Evolutionary conservation across 441 rosid species (phyloP).

Genomic region (Jatropha podagrica): DNA sequence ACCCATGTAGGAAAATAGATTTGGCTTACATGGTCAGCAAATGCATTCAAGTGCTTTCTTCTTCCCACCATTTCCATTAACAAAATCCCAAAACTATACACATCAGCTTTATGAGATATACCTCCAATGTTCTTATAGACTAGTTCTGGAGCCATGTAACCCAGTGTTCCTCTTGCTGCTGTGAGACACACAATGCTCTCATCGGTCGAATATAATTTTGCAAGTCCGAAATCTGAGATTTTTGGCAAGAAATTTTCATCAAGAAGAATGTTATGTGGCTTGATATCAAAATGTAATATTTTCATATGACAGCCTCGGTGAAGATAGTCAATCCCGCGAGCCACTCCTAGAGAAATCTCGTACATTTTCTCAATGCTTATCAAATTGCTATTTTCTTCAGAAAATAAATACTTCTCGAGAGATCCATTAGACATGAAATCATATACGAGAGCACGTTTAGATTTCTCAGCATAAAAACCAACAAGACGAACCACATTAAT

Average conservation of each 20-base stretch:
- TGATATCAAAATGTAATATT: conserved; percentile 12
- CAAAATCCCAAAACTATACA: conserved; percentile 15
- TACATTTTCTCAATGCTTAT: background rate
- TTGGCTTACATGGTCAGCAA: background rate
- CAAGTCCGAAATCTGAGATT: background rate
- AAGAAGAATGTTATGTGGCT: conserved; percentile 8
- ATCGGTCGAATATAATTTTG: background rate
- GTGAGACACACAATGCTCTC: background rate
- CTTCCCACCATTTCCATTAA: conserved; percentile 4
- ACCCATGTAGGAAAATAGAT: background rate
- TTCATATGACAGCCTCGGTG: conserved; percentile 4
- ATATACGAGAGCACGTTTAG: background rate
- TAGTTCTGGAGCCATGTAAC: conserved; percentile 15
- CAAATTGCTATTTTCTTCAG: background rate
- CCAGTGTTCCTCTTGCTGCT: conserved; percentile 6
- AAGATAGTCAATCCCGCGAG: conserved; percentile 3
- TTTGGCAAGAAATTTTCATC: background rate
- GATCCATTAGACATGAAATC: conserved; percentile 12
- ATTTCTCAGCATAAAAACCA: background rate
- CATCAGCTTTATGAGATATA: conserved; percentile 8
- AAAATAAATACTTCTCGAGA: conserved; percentile 5
- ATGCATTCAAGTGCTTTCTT: background rate
- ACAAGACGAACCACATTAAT: background rate
- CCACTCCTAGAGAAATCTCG: conserved; percentile 16
- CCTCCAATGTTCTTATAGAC: background rate